Evolutionary conservation across 345 rosid genomes (phyloP), one percentile per base, ranked within the genome.

Genomic region (Xanthoceras sorbifolium): DNA sequence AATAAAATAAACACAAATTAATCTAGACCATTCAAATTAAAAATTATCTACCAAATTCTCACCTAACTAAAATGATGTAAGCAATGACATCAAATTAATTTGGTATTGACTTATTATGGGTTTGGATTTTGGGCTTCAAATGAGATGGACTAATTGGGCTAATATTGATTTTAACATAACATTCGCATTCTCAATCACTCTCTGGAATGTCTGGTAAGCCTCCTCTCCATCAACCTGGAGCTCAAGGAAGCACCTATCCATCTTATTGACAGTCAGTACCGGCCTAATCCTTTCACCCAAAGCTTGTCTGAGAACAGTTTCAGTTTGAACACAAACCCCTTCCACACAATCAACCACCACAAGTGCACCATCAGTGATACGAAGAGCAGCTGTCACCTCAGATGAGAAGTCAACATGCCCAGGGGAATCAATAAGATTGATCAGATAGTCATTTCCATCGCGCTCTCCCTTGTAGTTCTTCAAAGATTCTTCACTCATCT

Each of bases 181-280:
- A 73, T 91, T 91, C 8, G 95, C 92, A 76, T 91, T 91, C 76
- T 91, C 95, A 80, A 91, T 91, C 32, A 91, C 93, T 79, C 90
- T 88, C 42, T 67, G 79, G 84, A 91, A 91, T 1, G 88, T 91
- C 72, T 91, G 95, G 69, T 86, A 91, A 9, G 95, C 95, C 84
- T 91, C 95, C 84, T 91, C 95, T 6, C 95, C 95, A 71, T 91
- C 92, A 64, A 91, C 93, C 86, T 91, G 95, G 10, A 91, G 93
- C 89, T 91, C 93, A 17, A 91, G 89, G 88, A 91, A 91, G 73
- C 95, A 91, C 79, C 95, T 86, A 82, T 91, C 93, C 95, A 91
- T 91, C 89, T 91, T 91, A 81, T 91, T 91, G 22, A 91, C 95
- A 17, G 95, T 91, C 85, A 91, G 76, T 18, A 91, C 95, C 64